Base-by-base conservation (phyloP, 83 land plant species). In the Picea abies region DNA sequence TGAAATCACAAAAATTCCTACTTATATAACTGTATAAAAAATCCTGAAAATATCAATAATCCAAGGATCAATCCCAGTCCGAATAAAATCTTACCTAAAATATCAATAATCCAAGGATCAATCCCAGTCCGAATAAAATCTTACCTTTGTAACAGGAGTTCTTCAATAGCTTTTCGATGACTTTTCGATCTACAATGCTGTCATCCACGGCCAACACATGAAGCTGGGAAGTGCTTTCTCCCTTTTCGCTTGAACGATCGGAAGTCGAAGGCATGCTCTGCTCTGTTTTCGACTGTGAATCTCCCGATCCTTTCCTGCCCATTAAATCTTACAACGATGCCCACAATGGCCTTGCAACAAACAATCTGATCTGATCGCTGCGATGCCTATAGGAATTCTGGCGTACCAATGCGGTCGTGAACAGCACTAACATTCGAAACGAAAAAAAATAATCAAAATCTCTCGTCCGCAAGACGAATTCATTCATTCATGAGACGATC, bases 191-290 rank as follows among this genome's bases (percentile, higher is more conserved):
- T 6, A 87, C 81, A 52, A 82, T 49, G 78, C 90, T 92, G 79
- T 92, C 94, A 83, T 92, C 93, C 65, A 92, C 94, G 8, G 96
- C 94, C 17, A 94, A 76, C n/a, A 94, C 95, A 89, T 93, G 95
- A 77, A 83, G 87, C 67, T 88, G 85, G 3, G 89, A 49, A 35
- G 20, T 32, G 22, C 37, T 26, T 0, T 20, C n/a, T 4, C 80
- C 65, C 80, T 41, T 15, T 11, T 44, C 16, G 19, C 25, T 9
- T 11, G 37, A 75, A 3, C 22, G 58, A 47, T 49, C 25, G 7
- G 25, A 75, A 49, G 17, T 49, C 14, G 78, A 75, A 3, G 15
- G 11, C 56, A 44, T 49, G 16, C 29, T 44, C 2, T 12, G 3
- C 60, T 58, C 60, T 22, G 58, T 22, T 47, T 4, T 75, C 20